Conservation (phyloP, 2,329 filamentous ascomycete genomes). For the Rhynchosporium secalis region DNA sequence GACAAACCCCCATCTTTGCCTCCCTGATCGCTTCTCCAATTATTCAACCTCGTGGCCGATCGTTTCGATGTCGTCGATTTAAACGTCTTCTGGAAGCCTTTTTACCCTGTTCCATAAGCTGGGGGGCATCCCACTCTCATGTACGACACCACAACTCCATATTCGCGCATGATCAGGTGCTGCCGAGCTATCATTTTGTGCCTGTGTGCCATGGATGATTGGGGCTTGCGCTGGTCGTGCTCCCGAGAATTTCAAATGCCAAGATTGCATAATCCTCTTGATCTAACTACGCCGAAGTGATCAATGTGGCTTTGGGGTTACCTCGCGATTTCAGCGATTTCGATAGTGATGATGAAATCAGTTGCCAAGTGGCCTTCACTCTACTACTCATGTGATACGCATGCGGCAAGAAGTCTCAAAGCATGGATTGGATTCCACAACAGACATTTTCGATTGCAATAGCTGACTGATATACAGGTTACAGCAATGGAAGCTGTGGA, state of each 20-base stretch:
- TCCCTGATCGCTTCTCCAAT: conserved; percentile 29
- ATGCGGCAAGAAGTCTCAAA: not conserved
- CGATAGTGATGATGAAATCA: not conserved
- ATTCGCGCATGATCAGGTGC: not conserved
- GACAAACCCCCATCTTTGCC: conserved; percentile 22
- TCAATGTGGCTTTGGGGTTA: not conserved
- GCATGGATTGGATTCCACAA: not conserved
- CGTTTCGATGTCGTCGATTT: conserved; percentile 34
- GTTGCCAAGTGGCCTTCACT: not conserved
- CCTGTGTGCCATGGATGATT: not conserved
- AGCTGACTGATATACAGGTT: conserved; percentile 29
- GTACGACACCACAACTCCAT: not conserved
- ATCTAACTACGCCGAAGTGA: not conserved
- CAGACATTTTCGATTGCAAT: conserved; percentile 15
- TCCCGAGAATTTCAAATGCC: not conserved
- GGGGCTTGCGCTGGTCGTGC: not conserved
- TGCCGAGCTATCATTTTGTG: not conserved
- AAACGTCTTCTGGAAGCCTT: conserved; percentile 20
- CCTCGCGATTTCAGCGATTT: not conserved
- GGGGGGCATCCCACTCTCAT: conserved; percentile 8
- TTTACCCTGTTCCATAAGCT: conserved; percentile 3
- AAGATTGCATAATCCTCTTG: not conserved
- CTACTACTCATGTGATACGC: not conserved
- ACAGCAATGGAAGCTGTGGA: conserved; percentile 36
- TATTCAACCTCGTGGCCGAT: conserved; percentile 30